Conservation (phyloP, 345 rosid genomes). For the Firmiana major region DNA sequence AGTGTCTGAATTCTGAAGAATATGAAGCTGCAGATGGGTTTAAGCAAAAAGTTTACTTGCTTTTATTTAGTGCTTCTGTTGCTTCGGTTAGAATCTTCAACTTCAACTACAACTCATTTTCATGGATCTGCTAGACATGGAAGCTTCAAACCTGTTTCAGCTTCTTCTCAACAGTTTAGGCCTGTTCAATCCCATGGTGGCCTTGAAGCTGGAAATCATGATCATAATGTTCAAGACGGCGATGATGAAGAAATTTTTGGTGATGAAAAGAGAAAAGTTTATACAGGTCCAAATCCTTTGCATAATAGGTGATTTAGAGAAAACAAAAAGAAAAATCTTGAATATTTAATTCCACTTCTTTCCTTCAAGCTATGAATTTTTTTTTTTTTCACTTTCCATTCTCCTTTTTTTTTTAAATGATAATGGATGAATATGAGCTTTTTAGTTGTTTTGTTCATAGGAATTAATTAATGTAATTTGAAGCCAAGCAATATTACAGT, state of each 20-base stretch:
- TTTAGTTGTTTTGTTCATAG: conserved; percentile 3
- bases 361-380: background rate
- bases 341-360: background rate
- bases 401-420: background rate
- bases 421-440: background rate
- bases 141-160: conserved; percentile 13
- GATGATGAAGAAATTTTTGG: background rate
- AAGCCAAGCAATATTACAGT: background rate
- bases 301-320: conserved; percentile 14
- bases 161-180: background rate
- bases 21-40: conserved; percentile 8
- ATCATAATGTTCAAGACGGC: background rate
- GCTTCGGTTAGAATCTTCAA: conserved; percentile 1
- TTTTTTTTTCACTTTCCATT: background rate
- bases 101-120: conserved; percentile 1
- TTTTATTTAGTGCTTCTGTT: background rate
- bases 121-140: background rate
- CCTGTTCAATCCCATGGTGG: background rate
- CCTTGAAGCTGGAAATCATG: background rate
- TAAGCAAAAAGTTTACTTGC: conserved; percentile 7
- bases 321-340: background rate
- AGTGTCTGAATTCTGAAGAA: conserved; percentile 1
- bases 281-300: conserved; percentile 24
- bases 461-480: conserved; percentile 3
- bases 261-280: conserved; percentile 23